Percentiles rank a stretch among this genome's conserved stretches.
Evolutionary conservation across 1,139 yeast species (phyloP).

Genomic region (Debaryomyces udenii): DNA sequence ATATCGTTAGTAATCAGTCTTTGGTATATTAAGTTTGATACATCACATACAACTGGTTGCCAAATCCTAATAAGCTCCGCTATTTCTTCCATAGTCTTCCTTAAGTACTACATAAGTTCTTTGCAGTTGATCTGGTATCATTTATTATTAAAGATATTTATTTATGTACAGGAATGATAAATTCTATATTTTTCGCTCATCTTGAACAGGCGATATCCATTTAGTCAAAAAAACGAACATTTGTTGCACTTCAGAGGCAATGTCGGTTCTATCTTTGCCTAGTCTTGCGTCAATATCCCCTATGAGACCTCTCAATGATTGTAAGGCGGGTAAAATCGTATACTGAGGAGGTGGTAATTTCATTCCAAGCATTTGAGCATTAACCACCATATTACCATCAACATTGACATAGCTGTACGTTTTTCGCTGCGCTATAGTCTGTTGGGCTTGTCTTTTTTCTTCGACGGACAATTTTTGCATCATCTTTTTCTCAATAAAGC

Average conservation of each 20-base stretch:
- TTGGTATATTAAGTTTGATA: neutral
- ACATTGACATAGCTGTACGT: neutral
- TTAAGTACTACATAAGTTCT: constrained; percentile 1
- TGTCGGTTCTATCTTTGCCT: constrained; percentile 32
- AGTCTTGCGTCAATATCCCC: constrained; percentile 38
- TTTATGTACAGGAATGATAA: constrained; percentile 13
- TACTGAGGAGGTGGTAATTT: constrained; percentile 5
- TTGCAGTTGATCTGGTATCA: constrained; percentile 1
- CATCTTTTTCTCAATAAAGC: constrained; percentile 27
- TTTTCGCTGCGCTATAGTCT: neutral
- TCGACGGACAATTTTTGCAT: constrained; percentile 6
- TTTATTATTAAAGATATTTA: neutral
- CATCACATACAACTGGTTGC: constrained; percentile 12
- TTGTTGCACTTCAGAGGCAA: constrained; percentile 21
- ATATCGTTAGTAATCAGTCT: constrained; percentile 16
- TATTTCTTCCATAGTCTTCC: constrained; percentile 5
- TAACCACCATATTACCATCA: constrained; percentile 3
- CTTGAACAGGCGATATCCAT: constrained; percentile 24
- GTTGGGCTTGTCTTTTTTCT: neutral
- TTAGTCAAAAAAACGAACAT: constrained; percentile 29
- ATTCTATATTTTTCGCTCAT: constrained; percentile 13
- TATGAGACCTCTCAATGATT: constrained; percentile 31
- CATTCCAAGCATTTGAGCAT: constrained; percentile 6
- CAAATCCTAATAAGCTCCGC: constrained; percentile 9
- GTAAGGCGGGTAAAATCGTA: constrained; percentile 15